Evolutionary conservation across 192 early-diverging fungal species (phyloP), one percentile per base, ranked within the genome.

Genomic region (Dimargaris verticillata): DNA sequence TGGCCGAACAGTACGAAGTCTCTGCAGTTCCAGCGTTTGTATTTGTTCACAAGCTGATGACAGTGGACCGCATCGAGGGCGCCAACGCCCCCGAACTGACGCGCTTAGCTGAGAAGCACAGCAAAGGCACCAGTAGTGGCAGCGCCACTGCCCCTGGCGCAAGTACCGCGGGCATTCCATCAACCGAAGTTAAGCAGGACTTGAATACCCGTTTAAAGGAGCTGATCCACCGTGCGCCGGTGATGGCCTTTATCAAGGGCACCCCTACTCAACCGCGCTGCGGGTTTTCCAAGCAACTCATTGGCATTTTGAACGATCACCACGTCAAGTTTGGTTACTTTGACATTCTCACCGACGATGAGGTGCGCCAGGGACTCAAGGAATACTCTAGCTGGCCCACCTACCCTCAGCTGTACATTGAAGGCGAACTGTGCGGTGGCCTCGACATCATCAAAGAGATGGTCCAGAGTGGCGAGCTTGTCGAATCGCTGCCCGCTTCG

Each of bases 211-310:
- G 87, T 20, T 77, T 89, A 33, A 78, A 85, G 54, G 82, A 81
- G 29, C 71, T 87, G 12, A 77, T 83, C 42, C 68, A 78, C 62
- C 79, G 82, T 46, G 74, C 82, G 2, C 76, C 82, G 15, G 80
- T 96, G 18, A 93, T 97, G 91, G 71, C 92, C n/a, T 95, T 95
- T 70, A 93, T 97, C 63, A 97, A 97, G 70, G 94, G 94, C 28
- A 91, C 88, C 15, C 90, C 94, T 13, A 73, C 78, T 18, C 80
- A 84, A 67, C 94, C 94, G n/a, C 78, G 87, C 15, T 97, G 94
- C 69, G 92, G 92, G 12, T 97, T 97, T 65, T 89, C 86, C 59
- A 83, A 74, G 71, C 81, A 88, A 72, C 63, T 89, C 61, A 72
- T 97, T 25, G 78, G 77, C 22, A 61, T 97, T 50, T 74, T 98